These are phyloP conservation scores for Candida argentea DNA, from an alignment of 805 yeast genomes.

Conservation along the genomic window DNA sequence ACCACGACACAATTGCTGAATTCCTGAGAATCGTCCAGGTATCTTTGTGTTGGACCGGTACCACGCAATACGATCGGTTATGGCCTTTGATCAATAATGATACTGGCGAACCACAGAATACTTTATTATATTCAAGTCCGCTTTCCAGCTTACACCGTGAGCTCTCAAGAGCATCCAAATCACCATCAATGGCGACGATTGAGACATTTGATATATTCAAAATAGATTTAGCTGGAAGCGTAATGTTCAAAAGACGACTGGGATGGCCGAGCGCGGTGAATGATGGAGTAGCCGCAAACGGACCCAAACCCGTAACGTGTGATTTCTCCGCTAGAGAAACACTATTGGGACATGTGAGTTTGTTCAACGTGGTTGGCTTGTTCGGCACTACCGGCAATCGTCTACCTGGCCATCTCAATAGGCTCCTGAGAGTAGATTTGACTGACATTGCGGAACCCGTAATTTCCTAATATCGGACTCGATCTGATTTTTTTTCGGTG, in stretches of 20 bases:
- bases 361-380: too few species aligned
- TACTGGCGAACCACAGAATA: slow-evolving; percentile 19
- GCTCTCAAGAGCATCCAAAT: slow-evolving; percentile 16
- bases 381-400: too few species aligned
- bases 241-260: slow-evolving; percentile 29
- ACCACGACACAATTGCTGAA: slow-evolving; percentile 36
- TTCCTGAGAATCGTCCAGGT: slow-evolving; percentile 33
- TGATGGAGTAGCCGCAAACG: slow-evolving; percentile 33
- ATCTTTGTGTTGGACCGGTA: slow-evolving; percentile 23
- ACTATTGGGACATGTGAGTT: slow-evolving; percentile 3
- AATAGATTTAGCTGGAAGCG: slow-evolving; percentile 32
- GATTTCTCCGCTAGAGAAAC: slow-evolving; percentile 13
- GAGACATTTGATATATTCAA: slow-evolving; percentile 28
- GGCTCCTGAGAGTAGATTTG: too few species aligned
- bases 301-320: slow-evolving; percentile 34
- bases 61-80: slow-evolving; percentile 24
- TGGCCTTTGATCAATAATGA: slow-evolving; percentile 26
- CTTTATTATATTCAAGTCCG: slow-evolving; percentile 18
- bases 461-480: too few species aligned
- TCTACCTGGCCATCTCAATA: too few species aligned
- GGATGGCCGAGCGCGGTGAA: slow-evolving; percentile 33
- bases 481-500: too few species aligned
- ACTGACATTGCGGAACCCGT: too few species aligned
- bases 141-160: slow-evolving; percentile 4
- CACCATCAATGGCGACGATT: slow-evolving; percentile 37